These are phyloP conservation scores for Argentina anserina DNA, from an alignment of 306 rosid species.

Conservation along the genomic window DNA sequence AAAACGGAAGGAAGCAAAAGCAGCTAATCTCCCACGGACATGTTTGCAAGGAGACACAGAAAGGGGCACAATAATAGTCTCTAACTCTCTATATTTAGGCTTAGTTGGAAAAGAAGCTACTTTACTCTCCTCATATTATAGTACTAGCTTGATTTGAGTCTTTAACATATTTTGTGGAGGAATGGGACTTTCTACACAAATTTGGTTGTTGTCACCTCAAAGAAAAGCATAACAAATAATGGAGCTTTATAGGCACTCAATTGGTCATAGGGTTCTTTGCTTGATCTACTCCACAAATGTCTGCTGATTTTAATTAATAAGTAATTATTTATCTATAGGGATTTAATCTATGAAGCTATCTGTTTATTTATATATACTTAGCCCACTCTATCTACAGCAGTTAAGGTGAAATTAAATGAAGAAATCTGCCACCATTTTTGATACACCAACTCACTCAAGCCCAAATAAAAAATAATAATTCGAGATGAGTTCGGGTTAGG, in stretches of 20 bases:
- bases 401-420: too few relatives aligned
- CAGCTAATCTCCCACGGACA: neutral
- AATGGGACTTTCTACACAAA: slow-evolving; percentile 7
- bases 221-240: slow-evolving; percentile 23
- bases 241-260: neutral
- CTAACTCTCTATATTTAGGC: neutral
- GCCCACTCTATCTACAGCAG: too few relatives aligned
- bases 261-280: neutral
- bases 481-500: neutral
- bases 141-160: neutral
- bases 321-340: neutral
- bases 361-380: neutral
- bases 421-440: neutral
- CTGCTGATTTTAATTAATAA: neutral
- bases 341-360: neutral
- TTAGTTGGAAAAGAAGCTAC: slow-evolving; percentile 16
- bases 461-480: too few relatives aligned
- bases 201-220: slow-evolving; percentile 23
- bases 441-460: neutral
- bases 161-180: neutral
- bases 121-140: slow-evolving; percentile 1
- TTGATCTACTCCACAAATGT: neutral
- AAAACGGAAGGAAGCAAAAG: slow-evolving; percentile 1
- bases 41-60: slow-evolving; percentile 16
- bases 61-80: slow-evolving; percentile 1